These are phyloP conservation scores for Alternaria consortialis DNA, from an alignment of 2,329 filamentous ascomycete species.

Conservation along the genomic window DNA sequence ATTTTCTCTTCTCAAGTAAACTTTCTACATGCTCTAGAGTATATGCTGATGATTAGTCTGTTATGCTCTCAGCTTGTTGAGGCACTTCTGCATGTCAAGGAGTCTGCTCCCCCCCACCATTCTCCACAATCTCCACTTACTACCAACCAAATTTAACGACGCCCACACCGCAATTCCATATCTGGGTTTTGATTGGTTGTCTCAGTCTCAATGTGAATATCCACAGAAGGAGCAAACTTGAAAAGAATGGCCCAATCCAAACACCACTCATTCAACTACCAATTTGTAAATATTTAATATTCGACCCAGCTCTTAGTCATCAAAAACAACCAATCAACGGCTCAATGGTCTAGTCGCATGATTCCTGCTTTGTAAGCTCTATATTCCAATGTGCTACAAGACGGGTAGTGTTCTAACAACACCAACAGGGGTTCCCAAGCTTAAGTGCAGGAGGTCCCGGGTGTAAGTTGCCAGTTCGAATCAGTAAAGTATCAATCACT, in stretches of 20 bases:
- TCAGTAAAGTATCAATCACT: background rate
- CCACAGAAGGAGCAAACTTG: too few species aligned
- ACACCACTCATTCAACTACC: background rate
- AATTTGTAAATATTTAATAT: background rate
- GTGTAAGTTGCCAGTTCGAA: constrained; percentile 4
- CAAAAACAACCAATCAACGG: constrained; percentile 16
- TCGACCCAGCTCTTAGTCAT: background rate
- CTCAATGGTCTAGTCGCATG: constrained; percentile 43
- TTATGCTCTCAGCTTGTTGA: background rate
- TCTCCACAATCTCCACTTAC: constrained; percentile 9
- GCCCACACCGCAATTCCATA: background rate
- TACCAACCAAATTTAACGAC: background rate
- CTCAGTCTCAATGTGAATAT: too few species aligned
- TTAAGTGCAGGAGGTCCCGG: constrained; percentile 40
- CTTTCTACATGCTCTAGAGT: background rate
- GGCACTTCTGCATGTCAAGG: background rate
- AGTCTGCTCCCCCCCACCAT: background rate
- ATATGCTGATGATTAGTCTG: background rate
- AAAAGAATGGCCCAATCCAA: background rate
- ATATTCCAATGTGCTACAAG: constrained; percentile 1
- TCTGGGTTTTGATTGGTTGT: background rate
- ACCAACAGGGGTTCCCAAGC: background rate
- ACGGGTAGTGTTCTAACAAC: background rate
- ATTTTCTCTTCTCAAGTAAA: background rate
- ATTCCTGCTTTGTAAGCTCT: constrained; percentile 39